Evolutionary conservation across 345 rosid genomes (phyloP).

Genomic region (Camelina neglecta): DNA sequence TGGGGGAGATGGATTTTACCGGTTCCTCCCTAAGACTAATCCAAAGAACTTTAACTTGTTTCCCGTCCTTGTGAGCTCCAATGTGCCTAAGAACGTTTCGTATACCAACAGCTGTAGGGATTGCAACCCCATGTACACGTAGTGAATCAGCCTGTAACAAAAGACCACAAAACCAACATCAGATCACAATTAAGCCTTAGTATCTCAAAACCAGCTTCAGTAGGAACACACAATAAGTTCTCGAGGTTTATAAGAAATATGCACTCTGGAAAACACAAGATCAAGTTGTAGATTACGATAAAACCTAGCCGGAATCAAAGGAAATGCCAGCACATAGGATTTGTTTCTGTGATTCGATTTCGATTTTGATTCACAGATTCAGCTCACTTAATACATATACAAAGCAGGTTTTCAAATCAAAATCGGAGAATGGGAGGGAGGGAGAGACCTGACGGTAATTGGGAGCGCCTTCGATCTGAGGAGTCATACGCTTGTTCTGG

Average conservation of each 20-base stretch:
- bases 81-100: conserved; percentile 85
- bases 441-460: conserved; percentile 89
- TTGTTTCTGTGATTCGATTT: conserved; percentile 24
- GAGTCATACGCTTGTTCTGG: conserved; percentile 87
- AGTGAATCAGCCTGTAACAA: conserved; percentile 71
- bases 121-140: conserved; percentile 92
- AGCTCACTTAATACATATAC: conserved; percentile 6
- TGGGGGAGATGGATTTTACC: conserved; percentile 45
- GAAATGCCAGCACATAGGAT: background rate
- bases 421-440: background rate
- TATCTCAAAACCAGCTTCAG: conserved; percentile 15
- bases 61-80: conserved; percentile 70
- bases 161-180: conserved; percentile 23
- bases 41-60: conserved; percentile 75
- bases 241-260: background rate
- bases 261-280: conserved; percentile 14
- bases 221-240: conserved; percentile 5
- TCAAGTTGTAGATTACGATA: background rate
- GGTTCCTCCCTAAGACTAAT: conserved; percentile 97
- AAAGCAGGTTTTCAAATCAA: background rate
- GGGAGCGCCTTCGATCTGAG: conserved; percentile 97
- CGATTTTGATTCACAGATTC: conserved; percentile 19
- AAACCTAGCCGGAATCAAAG: background rate
- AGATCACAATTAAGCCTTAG: background rate
- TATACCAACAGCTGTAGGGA: conserved; percentile 84